Evolutionary conservation across 345 rosid species (phyloP).

Genomic region (Schrenkiella parvula): DNA sequence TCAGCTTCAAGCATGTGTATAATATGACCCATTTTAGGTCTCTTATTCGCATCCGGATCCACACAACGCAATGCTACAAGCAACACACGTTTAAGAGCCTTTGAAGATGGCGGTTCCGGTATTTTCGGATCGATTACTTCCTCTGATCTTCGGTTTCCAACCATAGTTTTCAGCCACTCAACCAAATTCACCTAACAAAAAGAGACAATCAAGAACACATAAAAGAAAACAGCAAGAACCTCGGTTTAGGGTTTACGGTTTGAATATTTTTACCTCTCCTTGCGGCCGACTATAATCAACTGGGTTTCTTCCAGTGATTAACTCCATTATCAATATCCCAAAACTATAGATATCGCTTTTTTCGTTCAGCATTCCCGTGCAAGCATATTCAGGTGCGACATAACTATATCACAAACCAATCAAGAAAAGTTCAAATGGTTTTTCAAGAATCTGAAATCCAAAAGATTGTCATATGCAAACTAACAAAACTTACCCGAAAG

Average conservation of each 20-base stretch:
- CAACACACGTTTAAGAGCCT: constrained; percentile 79
- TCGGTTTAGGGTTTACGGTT: too few species aligned
- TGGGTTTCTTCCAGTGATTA: constrained; percentile 82
- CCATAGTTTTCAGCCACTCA: constrained; percentile 89
- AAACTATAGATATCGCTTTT: constrained; percentile 94
- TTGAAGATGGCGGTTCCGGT: constrained; percentile 76
- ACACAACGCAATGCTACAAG: constrained; percentile 89
- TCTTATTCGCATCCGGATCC: constrained; percentile 90
- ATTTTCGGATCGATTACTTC: constrained; percentile 89
- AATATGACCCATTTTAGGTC: constrained; percentile 96
- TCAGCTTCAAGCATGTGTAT: constrained; percentile 99
- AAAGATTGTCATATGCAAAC: not conserved
- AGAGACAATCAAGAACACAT: not conserved
- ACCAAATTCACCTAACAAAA: constrained; percentile 80
- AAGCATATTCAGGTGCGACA: constrained; percentile 98
- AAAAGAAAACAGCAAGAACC: too few species aligned
- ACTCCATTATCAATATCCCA: constrained; percentile 90
- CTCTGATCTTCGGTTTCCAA: constrained; percentile 80
- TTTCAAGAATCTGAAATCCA: not conserved
- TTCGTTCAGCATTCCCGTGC: constrained; percentile 94
- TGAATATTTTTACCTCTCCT: constrained; percentile 83
- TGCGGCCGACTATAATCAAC: constrained; percentile 85
- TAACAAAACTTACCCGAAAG: constrained; percentile 64
- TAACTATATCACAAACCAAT: constrained; percentile 45
- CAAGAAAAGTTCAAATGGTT: not conserved